These are phyloP conservation scores for Pyricularia pennisetigena DNA, from an alignment of 2,329 filamentous ascomycete genomes.

Conservation along the genomic window DNA sequence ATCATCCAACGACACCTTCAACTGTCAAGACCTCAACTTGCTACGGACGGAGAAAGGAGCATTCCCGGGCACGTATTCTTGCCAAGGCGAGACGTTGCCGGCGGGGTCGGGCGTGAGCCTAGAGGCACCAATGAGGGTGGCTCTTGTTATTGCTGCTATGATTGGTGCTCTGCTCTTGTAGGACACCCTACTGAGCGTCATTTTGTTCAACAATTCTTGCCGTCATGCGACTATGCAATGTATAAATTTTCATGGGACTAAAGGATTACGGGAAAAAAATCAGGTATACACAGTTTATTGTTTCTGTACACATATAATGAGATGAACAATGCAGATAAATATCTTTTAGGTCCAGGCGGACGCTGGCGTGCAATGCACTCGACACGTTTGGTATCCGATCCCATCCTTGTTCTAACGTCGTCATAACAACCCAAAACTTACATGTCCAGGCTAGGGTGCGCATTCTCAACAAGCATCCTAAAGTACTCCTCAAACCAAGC, in stretches of 20 bases:
- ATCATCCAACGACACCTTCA: conserved; percentile 4
- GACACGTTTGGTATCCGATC: not conserved
- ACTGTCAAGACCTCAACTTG: conserved; percentile 3
- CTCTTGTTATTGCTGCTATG: not conserved
- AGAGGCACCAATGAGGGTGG: not conserved
- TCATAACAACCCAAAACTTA: not conserved
- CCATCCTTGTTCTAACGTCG: not conserved
- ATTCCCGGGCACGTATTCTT: conserved; percentile 5
- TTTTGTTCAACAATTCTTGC: not conserved
- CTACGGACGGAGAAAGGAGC: conserved; percentile 3
- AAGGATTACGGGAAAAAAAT: not conserved
- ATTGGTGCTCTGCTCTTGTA: not conserved
- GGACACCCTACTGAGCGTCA: not conserved
- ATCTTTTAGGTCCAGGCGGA: not conserved
- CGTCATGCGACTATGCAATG: not conserved
- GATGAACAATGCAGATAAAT: not conserved
- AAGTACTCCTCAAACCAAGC: conserved; percentile 31
- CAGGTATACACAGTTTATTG: not conserved
- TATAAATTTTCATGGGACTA: not conserved
- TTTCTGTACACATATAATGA: not conserved
- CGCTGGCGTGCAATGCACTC: not conserved
- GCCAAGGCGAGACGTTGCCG: conserved; percentile 1
- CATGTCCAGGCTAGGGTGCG: conserved; percentile 13
- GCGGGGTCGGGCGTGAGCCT: not conserved
- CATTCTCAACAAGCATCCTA: conserved; percentile 29